A percentile compares a stretch with the other conserved stretches of the same genome.
These are phyloP conservation scores for Rhizopogon sp. DNA, from an alignment of 768 basidiomycete genomes.

Conservation along the genomic window DNA sequence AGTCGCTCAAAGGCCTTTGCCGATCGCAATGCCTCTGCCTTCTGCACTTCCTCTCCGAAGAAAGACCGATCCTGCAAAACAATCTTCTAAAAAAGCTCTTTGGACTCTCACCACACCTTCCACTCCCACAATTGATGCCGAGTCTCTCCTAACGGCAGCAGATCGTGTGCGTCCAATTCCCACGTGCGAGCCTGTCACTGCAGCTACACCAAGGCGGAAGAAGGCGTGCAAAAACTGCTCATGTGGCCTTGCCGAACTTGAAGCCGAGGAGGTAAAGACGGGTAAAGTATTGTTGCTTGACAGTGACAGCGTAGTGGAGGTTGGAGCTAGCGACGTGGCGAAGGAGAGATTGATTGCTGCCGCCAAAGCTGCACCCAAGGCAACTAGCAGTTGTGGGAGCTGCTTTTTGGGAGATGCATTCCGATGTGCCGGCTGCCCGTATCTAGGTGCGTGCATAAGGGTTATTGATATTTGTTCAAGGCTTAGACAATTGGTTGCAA, in stretches of 20 bases:
- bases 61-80: conserved; percentile 47
- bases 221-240: conserved; percentile 95
- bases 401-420: conserved; percentile 99
- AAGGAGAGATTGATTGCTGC: conserved; percentile 61
- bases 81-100: conserved; percentile 80
- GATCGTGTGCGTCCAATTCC: conserved; percentile 79
- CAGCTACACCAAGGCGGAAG: conserved; percentile 59
- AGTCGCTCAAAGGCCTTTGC: conserved; percentile 67
- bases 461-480: conserved; percentile 3
- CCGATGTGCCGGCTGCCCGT: conserved; percentile 93
- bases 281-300: conserved; percentile 67
- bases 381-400: conserved; percentile 94
- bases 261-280: conserved; percentile 68
- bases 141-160: conserved; percentile 75
- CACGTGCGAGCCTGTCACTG: conserved; percentile 61
- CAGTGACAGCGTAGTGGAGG: conserved; percentile 50
- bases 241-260: conserved; percentile 93
- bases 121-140: conserved; percentile 75
- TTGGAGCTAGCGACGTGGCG: conserved; percentile 54
- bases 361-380: conserved; percentile 72
- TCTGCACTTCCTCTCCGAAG: conserved; percentile 45
- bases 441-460: conserved; percentile 64
- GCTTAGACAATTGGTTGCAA: conserved; percentile 8
- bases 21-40: conserved; percentile 21
- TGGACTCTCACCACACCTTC: conserved; percentile 77